Conservation (phyloP, 2,329 filamentous ascomycete genomes). For the Talaromyces pinophilus region DNA sequence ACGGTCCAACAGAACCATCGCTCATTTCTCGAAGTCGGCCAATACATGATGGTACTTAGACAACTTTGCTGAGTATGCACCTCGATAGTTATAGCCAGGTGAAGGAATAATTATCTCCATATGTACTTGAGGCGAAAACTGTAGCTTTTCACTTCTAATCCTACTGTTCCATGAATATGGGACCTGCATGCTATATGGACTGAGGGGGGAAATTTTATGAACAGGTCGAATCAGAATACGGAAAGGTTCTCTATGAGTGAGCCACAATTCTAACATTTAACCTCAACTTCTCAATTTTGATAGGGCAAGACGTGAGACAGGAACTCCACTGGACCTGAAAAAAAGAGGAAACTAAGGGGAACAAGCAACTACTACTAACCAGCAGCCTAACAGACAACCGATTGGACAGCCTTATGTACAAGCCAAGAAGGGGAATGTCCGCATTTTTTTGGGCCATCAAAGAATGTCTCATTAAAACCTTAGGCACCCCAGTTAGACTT, state of each 20-base stretch:
- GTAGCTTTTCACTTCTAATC: neutral
- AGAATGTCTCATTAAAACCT: neutral
- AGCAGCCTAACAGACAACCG: neutral
- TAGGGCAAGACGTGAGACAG: neutral
- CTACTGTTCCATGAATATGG: neutral
- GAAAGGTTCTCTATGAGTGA: neutral
- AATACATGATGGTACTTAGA: neutral
- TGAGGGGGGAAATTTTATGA: neutral
- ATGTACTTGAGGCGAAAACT: neutral
- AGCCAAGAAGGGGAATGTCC: neutral
- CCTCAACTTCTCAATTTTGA: neutral
- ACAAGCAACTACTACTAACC: no score
- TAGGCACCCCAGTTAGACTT: neutral
- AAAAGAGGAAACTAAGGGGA: neutral
- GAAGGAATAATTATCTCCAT: neutral
- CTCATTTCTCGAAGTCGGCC: constrained; percentile 3
- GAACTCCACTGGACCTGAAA: neutral
- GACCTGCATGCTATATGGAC: neutral
- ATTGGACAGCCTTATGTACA: neutral
- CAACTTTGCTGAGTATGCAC: neutral
- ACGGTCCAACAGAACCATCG: constrained; percentile 3
- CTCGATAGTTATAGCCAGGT: neutral
- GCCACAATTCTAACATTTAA: neutral
- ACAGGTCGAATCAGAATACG: neutral
- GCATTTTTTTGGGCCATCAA: neutral